Evolutionary conservation across 495 filamentous ascomycete genomes (phyloP).

Genomic region (Tuber melanosporum): DNA sequence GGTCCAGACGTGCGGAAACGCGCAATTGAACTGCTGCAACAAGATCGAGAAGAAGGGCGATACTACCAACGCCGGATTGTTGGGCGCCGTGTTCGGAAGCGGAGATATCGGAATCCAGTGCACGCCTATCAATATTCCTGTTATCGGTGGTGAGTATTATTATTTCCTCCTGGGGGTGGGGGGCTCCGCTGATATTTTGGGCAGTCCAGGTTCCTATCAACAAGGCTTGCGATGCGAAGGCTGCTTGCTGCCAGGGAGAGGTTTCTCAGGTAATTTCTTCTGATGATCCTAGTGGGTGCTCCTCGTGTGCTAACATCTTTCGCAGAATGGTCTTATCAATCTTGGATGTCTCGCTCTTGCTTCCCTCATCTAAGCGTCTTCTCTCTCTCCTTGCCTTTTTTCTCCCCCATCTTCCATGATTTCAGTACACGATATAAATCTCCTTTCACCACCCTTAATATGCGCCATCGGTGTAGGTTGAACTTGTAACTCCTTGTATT

Average conservation of each 20-base stretch:
- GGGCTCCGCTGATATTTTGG: background rate
- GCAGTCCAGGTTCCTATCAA: conserved; percentile 35
- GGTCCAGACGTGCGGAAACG: conserved; percentile 17
- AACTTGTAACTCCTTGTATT: background rate
- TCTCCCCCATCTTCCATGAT: background rate
- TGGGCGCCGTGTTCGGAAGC: conserved; percentile 16
- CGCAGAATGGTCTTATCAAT: conserved; percentile 31
- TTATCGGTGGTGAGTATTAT: conserved; percentile 7
- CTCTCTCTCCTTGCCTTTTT: background rate
- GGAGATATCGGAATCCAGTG: conserved; percentile 23
- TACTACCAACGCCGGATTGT: conserved; percentile 19
- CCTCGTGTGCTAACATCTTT: background rate
- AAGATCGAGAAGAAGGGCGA: conserved; percentile 28
- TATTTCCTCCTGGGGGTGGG: background rate
- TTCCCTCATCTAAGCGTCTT: conserved; percentile 20
- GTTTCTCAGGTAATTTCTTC: conserved; percentile 19
- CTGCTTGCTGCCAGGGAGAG: conserved; percentile 34
- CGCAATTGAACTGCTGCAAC: conserved; percentile 33
- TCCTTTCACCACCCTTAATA: background rate
- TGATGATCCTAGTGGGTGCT: background rate
- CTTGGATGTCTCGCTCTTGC: conserved; percentile 29
- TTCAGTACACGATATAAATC: background rate
- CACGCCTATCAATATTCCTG: conserved; percentile 17
- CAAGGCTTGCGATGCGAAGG: conserved; percentile 34
- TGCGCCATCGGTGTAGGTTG: background rate